Base-by-base conservation (phyloP, 495 filamentous ascomycete species). In the Aspergillus funiculosus region DNA sequence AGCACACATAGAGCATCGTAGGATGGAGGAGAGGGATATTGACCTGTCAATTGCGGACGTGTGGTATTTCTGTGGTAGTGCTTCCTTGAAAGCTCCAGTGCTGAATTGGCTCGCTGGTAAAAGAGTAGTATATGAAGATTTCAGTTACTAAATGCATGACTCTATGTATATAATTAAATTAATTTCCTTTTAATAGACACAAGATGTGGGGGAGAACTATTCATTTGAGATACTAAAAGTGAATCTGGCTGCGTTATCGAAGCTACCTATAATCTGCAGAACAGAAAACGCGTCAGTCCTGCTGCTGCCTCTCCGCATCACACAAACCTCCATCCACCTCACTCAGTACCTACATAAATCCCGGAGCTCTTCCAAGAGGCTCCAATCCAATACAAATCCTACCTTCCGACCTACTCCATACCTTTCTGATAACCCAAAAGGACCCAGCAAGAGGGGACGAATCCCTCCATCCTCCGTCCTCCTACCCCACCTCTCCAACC, bases 51-150 rank as follows among this genome's bases (percentile, higher is more conserved):
- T 61, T 27, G 68, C 65, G 13, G 54, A 65, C 20, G 82, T 71
- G 37, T 91, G 80, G 69, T 87, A 85, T 59, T 48, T 86, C 25
- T 91, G 86, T 57, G 75, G 81, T 4, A 76, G 80, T 3, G 62
- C 68, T 17, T 60, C 55, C 24, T 64, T 90, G 60, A 70, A 77
- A 50, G 77, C 68, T 49, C 53, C 57, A 8, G 42, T 89, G 37
- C 32, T 81, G 44, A 67, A 60, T 13, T 89, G 86, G 86, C 59
- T 87, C 39, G 63, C 68, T 14, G 81, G 75, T 3, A 77, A 82
- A 50, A 72, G 75, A 9, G 71, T 82, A 24, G 49, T 81, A 14
- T 81, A 75, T 61, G 86, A 89, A 60, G 80, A 82, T 63, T 89
- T 90, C 56, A 73, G 76, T 35, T 89, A 81, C 61, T 87, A 56